A percentile compares a stretch with the other conserved stretches of the same genome.
These are phyloP conservation scores for Bondarzewia mesenterica DNA, from an alignment of 1,284 basidiomycete genomes.

Conservation along the genomic window DNA sequence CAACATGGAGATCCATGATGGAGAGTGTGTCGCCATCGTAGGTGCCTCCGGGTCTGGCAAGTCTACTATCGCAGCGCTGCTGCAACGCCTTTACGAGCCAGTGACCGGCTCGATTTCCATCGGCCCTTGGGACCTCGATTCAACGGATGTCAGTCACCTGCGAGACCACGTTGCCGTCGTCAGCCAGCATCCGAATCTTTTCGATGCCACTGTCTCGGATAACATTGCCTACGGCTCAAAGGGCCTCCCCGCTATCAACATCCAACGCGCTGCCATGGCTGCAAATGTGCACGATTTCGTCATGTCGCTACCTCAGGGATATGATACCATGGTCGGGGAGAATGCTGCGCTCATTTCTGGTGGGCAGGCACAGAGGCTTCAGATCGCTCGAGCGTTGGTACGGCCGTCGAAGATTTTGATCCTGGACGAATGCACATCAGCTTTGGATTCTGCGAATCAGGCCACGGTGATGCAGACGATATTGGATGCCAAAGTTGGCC, in stretches of 20 bases:
- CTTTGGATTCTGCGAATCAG: slow-evolving; percentile 82
- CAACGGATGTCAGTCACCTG: slow-evolving; percentile 63
- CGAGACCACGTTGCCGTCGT: slow-evolving; percentile 83
- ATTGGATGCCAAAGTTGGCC: slow-evolving; percentile 47
- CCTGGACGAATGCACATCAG: slow-evolving; percentile 91
- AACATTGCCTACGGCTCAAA: slow-evolving; percentile 81
- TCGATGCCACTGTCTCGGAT: slow-evolving; percentile 77
- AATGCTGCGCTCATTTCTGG: slow-evolving; percentile 86
- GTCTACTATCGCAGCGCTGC: slow-evolving; percentile 75
- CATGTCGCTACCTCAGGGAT: slow-evolving; percentile 69
- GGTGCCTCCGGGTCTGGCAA: slow-evolving; percentile 87
- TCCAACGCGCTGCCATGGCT: slow-evolving; percentile 61
- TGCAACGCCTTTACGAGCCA: slow-evolving; percentile 86
- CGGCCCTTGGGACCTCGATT: slow-evolving; percentile 40
- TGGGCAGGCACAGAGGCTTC: slow-evolving; percentile 89
- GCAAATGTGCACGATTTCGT: slow-evolving; percentile 90
- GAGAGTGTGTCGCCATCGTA: slow-evolving; percentile 84
- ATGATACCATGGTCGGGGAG: slow-evolving; percentile 84
- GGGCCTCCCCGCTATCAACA: slow-evolving; percentile 41
- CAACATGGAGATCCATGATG: slow-evolving; percentile 54
- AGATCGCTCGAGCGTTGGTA: slow-evolving; percentile 86
- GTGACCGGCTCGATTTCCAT: slow-evolving; percentile 53
- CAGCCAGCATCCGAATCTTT: slow-evolving; percentile 78
- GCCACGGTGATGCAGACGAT: slow-evolving; percentile 76
- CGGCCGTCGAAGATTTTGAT: slow-evolving; percentile 70